Percentiles rank a stretch among this genome's conserved stretches.
These are phyloP conservation scores for Grigorovia jiainica DNA, from an alignment of 805 yeast genomes.

Conservation along the genomic window DNA sequence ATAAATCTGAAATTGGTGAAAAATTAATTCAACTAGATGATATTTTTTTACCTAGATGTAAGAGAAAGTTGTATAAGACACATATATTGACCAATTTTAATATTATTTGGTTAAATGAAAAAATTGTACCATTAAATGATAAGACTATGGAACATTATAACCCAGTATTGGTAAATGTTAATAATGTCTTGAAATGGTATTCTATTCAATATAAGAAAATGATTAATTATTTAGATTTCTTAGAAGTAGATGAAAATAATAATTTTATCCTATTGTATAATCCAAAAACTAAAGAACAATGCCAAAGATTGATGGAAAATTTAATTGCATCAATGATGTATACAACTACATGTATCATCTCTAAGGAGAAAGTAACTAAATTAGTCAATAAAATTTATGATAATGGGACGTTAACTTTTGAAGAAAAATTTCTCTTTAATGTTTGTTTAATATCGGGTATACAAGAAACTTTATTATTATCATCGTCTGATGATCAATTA, in stretches of 20 bases:
- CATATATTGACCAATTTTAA: conserved; percentile 8
- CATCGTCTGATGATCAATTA: conserved; percentile 3
- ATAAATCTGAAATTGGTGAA: conserved; percentile 2
- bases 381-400: conserved; percentile 6
- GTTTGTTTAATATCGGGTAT: conserved; percentile 9
- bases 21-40: conserved; percentile 3
- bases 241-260: conserved; percentile 2
- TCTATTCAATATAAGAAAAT: conserved; percentile 10
- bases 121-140: background rate
- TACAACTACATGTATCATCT: conserved; percentile 4
- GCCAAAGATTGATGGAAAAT: conserved; percentile 7
- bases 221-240: conserved; percentile 5
- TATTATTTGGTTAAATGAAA: conserved; percentile 7
- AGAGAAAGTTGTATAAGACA: conserved; percentile 8
- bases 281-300: conserved; percentile 2
- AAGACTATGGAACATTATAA: background rate
- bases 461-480: conserved; percentile 5
- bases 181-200: conserved; percentile 11
- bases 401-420: conserved; percentile 6
- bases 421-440: conserved; percentile 12
- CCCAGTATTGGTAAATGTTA: conserved; percentile 7
- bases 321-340: conserved; percentile 2
- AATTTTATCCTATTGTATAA: background rate
- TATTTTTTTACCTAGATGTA: conserved; percentile 5
- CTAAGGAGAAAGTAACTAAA: conserved; percentile 1